Conservation (phyloP, 2,329 filamentous ascomycete genomes). For the Xylariaceae sp. region DNA sequence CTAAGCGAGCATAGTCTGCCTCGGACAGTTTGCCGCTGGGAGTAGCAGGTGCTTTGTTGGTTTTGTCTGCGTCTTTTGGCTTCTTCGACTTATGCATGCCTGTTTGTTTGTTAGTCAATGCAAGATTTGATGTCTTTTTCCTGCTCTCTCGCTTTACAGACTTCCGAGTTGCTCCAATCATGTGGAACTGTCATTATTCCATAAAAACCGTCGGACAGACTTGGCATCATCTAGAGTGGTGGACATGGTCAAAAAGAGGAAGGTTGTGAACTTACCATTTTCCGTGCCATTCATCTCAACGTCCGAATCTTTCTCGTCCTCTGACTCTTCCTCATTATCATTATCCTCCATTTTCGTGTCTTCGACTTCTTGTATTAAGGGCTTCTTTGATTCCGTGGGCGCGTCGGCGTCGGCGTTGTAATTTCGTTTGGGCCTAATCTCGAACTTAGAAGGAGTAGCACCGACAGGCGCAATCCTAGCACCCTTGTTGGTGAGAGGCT, state of each 20-base stretch:
- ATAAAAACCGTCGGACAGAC: too few relatives aligned
- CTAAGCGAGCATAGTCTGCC: conserved; percentile 56
- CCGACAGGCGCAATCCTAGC: conserved; percentile 72
- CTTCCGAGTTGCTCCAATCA: conserved; percentile 1
- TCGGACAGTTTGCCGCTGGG: conserved; percentile 46
- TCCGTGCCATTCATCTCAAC: conserved; percentile 36
- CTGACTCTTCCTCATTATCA: conserved; percentile 46
- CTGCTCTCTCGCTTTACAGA: conserved; percentile 31
- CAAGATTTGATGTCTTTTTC: conserved; percentile 26
- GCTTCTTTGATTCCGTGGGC: conserved; percentile 46
- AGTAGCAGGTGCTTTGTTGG: conserved; percentile 20
- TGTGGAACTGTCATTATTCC: too few relatives aligned
- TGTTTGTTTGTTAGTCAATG: conserved; percentile 29
- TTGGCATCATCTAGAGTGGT: too few relatives aligned
- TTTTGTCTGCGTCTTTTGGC: conserved; percentile 23
- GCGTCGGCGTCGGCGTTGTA: conserved; percentile 96
- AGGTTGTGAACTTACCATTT: conserved; percentile 26
- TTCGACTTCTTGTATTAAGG: conserved; percentile 37
- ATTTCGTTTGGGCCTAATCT: conserved; percentile 85
- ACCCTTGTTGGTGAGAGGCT: conserved; percentile 75
- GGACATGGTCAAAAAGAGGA: neutral
- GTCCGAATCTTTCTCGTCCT: conserved; percentile 36
- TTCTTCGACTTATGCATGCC: conserved; percentile 38
- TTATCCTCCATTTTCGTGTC: conserved; percentile 41
- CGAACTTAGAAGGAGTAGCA: conserved; percentile 70